These are phyloP conservation scores for Alternaria conjuncta DNA, from an alignment of 2,329 filamentous ascomycete species.

Conservation along the genomic window DNA sequence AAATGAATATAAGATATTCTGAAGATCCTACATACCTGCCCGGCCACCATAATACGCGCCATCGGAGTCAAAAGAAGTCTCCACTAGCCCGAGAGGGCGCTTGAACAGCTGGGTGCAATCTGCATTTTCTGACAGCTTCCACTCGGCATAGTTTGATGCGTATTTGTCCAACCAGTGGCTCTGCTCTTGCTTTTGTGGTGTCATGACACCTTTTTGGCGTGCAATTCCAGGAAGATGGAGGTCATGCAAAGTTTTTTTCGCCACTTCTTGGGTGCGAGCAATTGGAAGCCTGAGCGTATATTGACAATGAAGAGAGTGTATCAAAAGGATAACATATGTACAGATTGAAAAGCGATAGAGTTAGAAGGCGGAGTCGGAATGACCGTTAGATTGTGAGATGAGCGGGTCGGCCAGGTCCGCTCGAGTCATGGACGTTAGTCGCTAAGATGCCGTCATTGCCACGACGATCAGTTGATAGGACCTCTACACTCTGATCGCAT, in stretches of 20 bases:
- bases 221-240: not conserved
- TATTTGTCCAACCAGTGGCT: conserved; percentile 51
- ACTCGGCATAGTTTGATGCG: conserved; percentile 47
- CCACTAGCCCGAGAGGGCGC: conserved; percentile 53
- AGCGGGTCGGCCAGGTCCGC: not conserved
- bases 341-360: not conserved
- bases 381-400: not conserved
- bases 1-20: not conserved
- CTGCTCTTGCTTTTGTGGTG: conserved; percentile 1
- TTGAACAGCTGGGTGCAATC: conserved; percentile 33
- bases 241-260: not conserved
- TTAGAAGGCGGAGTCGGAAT: not conserved
- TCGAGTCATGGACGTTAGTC: not conserved
- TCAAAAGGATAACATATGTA: not conserved
- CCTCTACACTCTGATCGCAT: not conserved
- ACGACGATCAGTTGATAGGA: not conserved
- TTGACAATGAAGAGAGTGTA: not conserved
- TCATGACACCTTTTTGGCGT: not conserved
- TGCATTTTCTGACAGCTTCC: conserved; percentile 29
- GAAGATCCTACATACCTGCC: conserved; percentile 28
- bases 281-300: not conserved
- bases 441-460: conserved; percentile 5
- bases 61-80: conserved; percentile 54
- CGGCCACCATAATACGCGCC: conserved; percentile 53
- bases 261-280: not conserved